Percentiles rank a stretch among this genome's conserved stretches.
Evolutionary conservation across 129 eudicot species (phyloP).

Genomic region (Oenanthe sinensis): DNA sequence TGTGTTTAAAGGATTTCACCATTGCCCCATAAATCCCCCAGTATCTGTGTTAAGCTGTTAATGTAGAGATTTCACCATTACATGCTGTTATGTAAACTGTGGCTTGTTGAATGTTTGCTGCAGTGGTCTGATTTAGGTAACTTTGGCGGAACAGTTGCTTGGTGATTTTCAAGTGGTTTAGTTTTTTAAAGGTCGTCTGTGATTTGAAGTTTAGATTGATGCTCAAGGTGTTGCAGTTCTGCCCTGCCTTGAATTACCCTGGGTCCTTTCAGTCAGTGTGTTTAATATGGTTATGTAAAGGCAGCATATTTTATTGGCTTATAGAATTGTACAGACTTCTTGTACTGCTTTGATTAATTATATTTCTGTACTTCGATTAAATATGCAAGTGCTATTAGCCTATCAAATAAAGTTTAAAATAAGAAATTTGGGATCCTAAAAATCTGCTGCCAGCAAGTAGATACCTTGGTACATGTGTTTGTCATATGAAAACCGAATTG

Average conservation of each 20-base stretch:
- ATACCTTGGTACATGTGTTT: background rate
- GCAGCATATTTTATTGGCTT: background rate
- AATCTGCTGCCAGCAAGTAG: constrained; percentile 1
- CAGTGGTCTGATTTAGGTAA: constrained; percentile 8
- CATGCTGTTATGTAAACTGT: background rate
- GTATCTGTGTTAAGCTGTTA: background rate
- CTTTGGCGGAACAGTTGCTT: constrained; percentile 9
- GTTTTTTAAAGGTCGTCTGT: constrained; percentile 20
- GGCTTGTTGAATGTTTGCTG: background rate
- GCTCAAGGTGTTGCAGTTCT: constrained; percentile 19
- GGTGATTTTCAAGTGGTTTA: constrained; percentile 17
- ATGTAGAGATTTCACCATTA: background rate
- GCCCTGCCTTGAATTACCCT: constrained; percentile 9
- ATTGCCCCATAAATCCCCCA: background rate
- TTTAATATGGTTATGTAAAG: constrained; percentile 40
- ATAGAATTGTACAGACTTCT: background rate
- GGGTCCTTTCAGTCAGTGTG: constrained; percentile 25
- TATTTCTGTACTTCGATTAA: background rate
- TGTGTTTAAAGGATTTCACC: background rate
- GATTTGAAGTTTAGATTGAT: constrained; percentile 20
- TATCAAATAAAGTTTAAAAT: background rate
- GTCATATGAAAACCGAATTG: background rate
- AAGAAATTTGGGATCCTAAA: background rate
- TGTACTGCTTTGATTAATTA: background rate
- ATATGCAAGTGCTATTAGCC: background rate